Conservation (phyloP, 106 monocot species). For the Cymbidium sinense region DNA sequence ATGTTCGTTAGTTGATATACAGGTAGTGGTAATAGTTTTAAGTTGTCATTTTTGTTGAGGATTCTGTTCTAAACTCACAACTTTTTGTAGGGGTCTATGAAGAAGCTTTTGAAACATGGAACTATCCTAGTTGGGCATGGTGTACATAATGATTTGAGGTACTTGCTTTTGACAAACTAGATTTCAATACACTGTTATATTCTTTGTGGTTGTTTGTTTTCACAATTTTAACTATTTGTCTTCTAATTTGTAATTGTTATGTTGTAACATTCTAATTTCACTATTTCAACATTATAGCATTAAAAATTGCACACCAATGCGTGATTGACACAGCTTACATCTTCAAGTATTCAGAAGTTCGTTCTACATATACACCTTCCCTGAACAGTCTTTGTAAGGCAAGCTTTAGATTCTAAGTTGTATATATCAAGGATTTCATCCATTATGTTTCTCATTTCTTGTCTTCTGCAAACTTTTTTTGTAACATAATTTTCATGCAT, state of each 20-base stretch:
- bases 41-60: not conserved
- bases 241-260: not conserved
- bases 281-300: slow-evolving; percentile 30
- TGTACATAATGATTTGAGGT: slow-evolving; percentile 83
- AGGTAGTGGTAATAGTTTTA: slow-evolving; percentile 27
- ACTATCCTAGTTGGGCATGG: slow-evolving; percentile 77
- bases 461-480: not conserved
- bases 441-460: not conserved
- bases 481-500: not conserved
- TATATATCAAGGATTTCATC: not conserved
- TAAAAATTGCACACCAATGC: slow-evolving; percentile 51
- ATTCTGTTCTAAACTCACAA: slow-evolving; percentile 7
- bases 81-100: slow-evolving; percentile 54
- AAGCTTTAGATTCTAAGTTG: slow-evolving; percentile 11
- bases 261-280: not conserved
- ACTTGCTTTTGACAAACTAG: not conserved
- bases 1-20: slow-evolving; percentile 62
- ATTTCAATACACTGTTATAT: not conserved
- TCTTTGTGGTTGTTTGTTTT: not conserved
- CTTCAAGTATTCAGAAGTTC: slow-evolving; percentile 45
- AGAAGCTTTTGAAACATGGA: slow-evolving; percentile 54
- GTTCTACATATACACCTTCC: slow-evolving; percentile 37
- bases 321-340: slow-evolving; percentile 75
- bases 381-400: slow-evolving; percentile 77
- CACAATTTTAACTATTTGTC: not conserved